phyloP scores from a whole-genome alignment of 768 basidiomycete genomes.

The Pulveroboletus sp. region DNA sequence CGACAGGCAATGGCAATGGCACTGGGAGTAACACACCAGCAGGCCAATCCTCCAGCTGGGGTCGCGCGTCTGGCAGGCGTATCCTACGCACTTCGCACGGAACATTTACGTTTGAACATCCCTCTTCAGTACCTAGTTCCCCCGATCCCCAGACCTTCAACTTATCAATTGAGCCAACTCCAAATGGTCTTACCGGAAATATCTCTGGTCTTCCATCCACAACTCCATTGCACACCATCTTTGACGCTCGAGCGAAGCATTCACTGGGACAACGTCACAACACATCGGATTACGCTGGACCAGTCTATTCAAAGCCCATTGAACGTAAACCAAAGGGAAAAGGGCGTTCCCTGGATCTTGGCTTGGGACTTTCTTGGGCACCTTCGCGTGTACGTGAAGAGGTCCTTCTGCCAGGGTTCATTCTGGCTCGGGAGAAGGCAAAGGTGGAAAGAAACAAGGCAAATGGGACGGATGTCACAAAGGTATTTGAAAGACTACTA shows the following conservation, averaged over 20 bases:
- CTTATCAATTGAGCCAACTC: conserved; percentile 15
- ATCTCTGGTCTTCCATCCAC: conserved; percentile 9
- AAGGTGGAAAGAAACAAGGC: conserved; percentile 17
- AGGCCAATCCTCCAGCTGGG: conserved; percentile 51
- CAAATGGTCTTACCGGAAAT: conserved; percentile 2
- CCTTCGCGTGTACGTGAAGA: conserved; percentile 63
- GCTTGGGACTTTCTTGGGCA: conserved; percentile 68
- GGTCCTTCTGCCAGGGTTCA: conserved; percentile 46
- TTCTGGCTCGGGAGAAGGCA: conserved; percentile 27
- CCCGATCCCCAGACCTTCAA: conserved; percentile 20
- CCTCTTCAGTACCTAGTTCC: conserved; percentile 48
- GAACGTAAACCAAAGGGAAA: conserved; percentile 38
- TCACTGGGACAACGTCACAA: conserved; percentile 23
- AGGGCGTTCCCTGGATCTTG: conserved; percentile 69
- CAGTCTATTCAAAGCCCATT: conserved; percentile 7
- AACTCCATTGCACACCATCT: conserved; percentile 28
- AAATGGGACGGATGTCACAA: conserved; percentile 32
- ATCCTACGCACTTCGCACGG: conserved; percentile 45
- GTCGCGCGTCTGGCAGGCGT: conserved; percentile 47
- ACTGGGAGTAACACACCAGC: conserved; percentile 21
- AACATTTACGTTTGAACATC: conserved; percentile 64
- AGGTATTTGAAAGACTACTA: conserved; percentile 32
- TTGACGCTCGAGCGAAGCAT: conserved; percentile 29
- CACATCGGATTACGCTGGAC: conserved; percentile 20
- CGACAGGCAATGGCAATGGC: conserved; percentile 25